Evolutionary conservation across 116 monocot species (phyloP).

Genomic region (Cymodocea nodosa): DNA sequence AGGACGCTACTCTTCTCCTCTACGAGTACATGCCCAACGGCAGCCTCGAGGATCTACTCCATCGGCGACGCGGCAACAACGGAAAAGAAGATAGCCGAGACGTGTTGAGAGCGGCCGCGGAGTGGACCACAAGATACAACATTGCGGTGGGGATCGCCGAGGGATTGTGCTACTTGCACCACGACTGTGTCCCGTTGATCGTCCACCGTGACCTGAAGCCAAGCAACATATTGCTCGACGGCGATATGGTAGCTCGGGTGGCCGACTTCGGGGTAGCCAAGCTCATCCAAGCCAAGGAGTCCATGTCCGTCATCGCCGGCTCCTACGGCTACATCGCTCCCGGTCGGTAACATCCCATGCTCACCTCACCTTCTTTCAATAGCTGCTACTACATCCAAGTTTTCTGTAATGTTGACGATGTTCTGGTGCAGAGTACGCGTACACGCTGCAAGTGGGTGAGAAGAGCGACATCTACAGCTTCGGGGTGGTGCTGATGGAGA

Average conservation of each 20-base stretch:
- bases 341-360: constrained; percentile 15
- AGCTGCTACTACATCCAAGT: neutral
- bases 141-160: constrained; percentile 67
- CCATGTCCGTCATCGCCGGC: constrained; percentile 74
- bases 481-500: constrained; percentile 81
- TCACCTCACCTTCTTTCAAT: neutral
- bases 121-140: constrained; percentile 57
- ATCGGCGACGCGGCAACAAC: constrained; percentile 7
- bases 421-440: constrained; percentile 55
- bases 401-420: neutral
- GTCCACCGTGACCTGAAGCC: constrained; percentile 85
- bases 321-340: constrained; percentile 94
- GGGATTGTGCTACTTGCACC: constrained; percentile 77
- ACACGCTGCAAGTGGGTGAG: constrained; percentile 75
- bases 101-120: constrained; percentile 4
- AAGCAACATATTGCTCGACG: constrained; percentile 83
- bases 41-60: constrained; percentile 69
- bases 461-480: constrained; percentile 84
- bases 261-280: constrained; percentile 91
- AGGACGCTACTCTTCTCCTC: constrained; percentile 53
- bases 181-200: constrained; percentile 64
- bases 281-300: constrained; percentile 20
- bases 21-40: constrained; percentile 96
- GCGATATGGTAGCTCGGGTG: constrained; percentile 67
- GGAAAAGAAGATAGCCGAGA: constrained; percentile 6